Evolutionary conservation across 2,329 filamentous ascomycete species (phyloP).

Genomic region (Fusarium brachygibbosum): DNA sequence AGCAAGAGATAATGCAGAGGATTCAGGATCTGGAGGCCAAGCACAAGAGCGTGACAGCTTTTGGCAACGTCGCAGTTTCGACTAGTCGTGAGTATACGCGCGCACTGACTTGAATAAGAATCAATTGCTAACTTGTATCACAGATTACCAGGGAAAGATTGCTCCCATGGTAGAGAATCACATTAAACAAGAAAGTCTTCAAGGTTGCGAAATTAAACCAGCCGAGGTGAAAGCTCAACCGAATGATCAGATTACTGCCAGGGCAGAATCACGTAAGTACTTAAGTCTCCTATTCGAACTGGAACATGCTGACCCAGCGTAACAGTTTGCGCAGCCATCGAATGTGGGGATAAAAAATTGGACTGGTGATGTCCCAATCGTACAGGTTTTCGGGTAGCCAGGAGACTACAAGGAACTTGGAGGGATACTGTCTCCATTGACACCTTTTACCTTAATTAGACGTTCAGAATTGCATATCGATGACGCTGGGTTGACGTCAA

Average conservation of each 20-base stretch:
- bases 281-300: not conserved
- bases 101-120: not conserved
- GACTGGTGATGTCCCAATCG: slow-evolving; percentile 1
- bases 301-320: not conserved
- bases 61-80: not conserved
- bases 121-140: not conserved
- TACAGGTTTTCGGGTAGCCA: not conserved
- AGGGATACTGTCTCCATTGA: not conserved
- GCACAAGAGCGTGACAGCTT: not conserved
- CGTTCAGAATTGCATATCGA: not conserved
- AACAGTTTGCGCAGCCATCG: slow-evolving; percentile 3
- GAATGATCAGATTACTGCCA: not conserved
- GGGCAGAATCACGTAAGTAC: slow-evolving; percentile 7
- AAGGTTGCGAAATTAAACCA: slow-evolving; percentile 1
- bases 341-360: slow-evolving; percentile 8
- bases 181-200: slow-evolving; percentile 8
- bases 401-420: too few species aligned
- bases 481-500: not conserved
- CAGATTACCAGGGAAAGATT: not conserved
- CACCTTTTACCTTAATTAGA: not conserved
- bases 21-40: not conserved
- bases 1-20: not conserved
- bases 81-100: not conserved
- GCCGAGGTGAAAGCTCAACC: slow-evolving; percentile 10
- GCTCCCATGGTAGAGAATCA: not conserved